These are phyloP conservation scores for Paramecium biaurelia DNA, from an alignment of 73 alveolate genomes.

Conservation along the genomic window DNA sequence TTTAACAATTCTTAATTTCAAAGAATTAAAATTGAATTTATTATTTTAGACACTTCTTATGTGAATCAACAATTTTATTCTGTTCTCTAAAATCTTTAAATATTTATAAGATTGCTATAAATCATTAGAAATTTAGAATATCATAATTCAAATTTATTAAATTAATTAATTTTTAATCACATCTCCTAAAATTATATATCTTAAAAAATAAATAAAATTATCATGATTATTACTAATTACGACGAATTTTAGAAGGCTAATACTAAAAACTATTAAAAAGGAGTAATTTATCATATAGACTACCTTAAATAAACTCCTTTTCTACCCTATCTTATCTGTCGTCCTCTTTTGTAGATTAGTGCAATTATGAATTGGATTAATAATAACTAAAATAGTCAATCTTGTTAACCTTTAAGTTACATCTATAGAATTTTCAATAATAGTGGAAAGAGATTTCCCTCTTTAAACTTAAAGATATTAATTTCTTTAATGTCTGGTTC, in stretches of 20 bases:
- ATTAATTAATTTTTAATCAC: no score
- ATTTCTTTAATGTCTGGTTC: constrained; percentile 46
- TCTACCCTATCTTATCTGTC: constrained; percentile 40
- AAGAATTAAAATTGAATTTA: no score
- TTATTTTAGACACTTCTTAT: no score
- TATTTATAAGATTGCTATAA: no score
- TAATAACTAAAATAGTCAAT: not conserved
- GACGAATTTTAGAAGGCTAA: constrained; percentile 56
- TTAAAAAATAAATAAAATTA: not conserved
- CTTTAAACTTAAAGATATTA: not conserved
- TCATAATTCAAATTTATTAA: no score
- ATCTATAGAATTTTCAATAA: constrained; percentile 42
- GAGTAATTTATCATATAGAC: constrained; percentile 36
- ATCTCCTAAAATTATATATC: no score
- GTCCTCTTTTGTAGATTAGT: constrained; percentile 16
- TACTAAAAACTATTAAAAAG: constrained; percentile 25
- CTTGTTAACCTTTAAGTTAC: constrained; percentile 24
- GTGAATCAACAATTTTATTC: no score
- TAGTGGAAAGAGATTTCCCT: constrained; percentile 58
- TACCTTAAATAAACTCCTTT: constrained; percentile 46
- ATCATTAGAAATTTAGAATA: no score
- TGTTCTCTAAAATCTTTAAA: no score
- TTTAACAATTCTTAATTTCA: no score
- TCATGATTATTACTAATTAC: not conserved
- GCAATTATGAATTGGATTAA: constrained; percentile 21